Evolutionary conservation across 305 asterid genomes (phyloP), one percentile per base, ranked within the genome.

Genomic region (Fraxinus latifolia): DNA sequence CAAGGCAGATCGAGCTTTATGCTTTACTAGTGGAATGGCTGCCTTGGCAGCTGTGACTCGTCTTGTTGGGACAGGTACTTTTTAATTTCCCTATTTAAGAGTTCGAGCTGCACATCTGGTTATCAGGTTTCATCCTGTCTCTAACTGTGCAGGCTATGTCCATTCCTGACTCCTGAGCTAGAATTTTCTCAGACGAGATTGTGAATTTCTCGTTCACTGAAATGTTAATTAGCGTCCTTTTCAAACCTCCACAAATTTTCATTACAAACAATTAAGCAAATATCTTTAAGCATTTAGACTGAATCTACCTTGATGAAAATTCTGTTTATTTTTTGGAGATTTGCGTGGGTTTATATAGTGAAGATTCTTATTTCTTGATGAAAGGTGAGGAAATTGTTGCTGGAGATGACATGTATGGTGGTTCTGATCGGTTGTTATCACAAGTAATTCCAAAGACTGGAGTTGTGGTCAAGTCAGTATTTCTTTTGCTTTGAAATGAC

Each of bases 1-100:
- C 78, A 94, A 91, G 87, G 98, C 97, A 37, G 97, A 91, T 84
- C 89, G 89, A 73, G 98, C 99, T 12, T 78, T 94, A 67, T 94
- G 99, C 90, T 95, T 93, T 89, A 88, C 98, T 32, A 95, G 99
- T 86, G 98, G 99, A 83, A 95, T 93, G 98, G 97, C 99, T 76
- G 97, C 99, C 55, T 86, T 95, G 88, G 77, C 99, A 79, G 93
- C 97, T 9, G 99, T 91, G 21, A 76, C 97, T 84, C 97, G 87
- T 87, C 97, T 95, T 73, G 90, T 95, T 37, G 91, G 90, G 87
- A 55, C 90, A 4, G 98, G 99, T 93, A 86, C 80, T 67, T 72
- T 68, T 17, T 12, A 25, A 67, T 27, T 74, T 77, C 12, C 72
- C 31, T 78, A 8, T 65, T 58, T 77, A 32, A 42, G 39, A 42